Conservation (phyloP, 768 basidiomycete species). For the Macrolepiota albuminosa region DNA sequence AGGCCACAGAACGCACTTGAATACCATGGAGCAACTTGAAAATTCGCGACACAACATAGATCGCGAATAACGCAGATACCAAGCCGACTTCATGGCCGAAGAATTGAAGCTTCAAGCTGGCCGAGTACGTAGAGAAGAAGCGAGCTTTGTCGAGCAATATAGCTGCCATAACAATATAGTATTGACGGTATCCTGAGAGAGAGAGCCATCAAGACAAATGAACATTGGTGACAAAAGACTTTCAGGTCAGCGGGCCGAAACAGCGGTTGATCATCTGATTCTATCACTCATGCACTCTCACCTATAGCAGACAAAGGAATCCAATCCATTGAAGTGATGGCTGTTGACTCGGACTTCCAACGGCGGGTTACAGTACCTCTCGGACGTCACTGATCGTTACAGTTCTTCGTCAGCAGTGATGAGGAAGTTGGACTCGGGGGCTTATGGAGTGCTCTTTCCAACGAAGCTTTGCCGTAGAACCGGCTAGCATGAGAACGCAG, state of each 20-base stretch:
- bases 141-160: background rate
- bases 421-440: too few relatives aligned
- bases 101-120: constrained; percentile 4
- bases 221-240: background rate
- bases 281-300: too few relatives aligned
- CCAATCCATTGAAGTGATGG: too few relatives aligned
- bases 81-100: constrained; percentile 13
- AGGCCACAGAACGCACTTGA: constrained; percentile 19
- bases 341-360: too few relatives aligned
- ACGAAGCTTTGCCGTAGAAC: too few relatives aligned
- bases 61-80: constrained; percentile 12
- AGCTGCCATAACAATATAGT: background rate
- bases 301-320: too few relatives aligned
- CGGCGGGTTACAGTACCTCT: too few relatives aligned
- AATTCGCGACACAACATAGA: constrained; percentile 27
- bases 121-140: background rate
- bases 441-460: too few relatives aligned
- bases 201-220: background rate
- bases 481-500: too few relatives aligned
- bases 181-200: background rate
- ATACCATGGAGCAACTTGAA: constrained; percentile 26
- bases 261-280: background rate
- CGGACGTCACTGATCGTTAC: too few relatives aligned
- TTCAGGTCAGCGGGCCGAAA: background rate
- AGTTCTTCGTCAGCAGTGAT: too few relatives aligned